Percentiles rank a stretch among this genome's conserved stretches.
Evolutionary conservation across 164 flowering plant genomes (phyloP).

Genomic region (Amborella trichopoda): DNA sequence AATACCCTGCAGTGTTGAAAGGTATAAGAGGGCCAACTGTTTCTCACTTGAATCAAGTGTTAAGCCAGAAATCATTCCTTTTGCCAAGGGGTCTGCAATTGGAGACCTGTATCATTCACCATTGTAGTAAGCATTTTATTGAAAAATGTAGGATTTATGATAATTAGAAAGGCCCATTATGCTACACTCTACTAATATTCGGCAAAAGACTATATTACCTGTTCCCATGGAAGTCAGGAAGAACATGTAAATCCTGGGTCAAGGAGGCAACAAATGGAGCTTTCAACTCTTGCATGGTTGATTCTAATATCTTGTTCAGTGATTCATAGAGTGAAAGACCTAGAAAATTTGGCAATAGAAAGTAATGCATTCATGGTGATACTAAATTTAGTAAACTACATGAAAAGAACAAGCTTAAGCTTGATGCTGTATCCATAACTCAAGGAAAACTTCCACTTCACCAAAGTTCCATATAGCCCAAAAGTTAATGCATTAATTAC

Average conservation of each 20-base stretch:
- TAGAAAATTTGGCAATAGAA: slow-evolving; percentile 16
- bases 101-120: slow-evolving; percentile 77
- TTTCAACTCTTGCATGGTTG: slow-evolving; percentile 37
- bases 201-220: slow-evolving; percentile 23
- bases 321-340: slow-evolving; percentile 60
- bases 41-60: slow-evolving; percentile 86
- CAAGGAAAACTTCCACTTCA: no score
- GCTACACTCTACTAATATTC: neutral
- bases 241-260: slow-evolving; percentile 70
- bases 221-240: slow-evolving; percentile 97
- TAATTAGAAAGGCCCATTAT: no score
- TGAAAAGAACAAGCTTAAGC: no score
- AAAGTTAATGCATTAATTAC: slow-evolving; percentile 20
- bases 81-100: slow-evolving; percentile 79
- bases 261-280: slow-evolving; percentile 74
- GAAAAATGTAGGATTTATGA: no score
- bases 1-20: slow-evolving; percentile 79
- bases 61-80: slow-evolving; percentile 71
- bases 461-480: neutral
- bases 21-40: slow-evolving; percentile 78
- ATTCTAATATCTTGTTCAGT: slow-evolving; percentile 57
- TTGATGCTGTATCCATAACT: no score
- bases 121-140: no score
- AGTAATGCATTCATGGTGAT: no score
- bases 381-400: no score